A percentile compares a stretch with the other conserved stretches of the same genome.
Evolutionary conservation across 2,329 filamentous ascomycete species (phyloP).

Genomic region (Colletotrichum chrysophilum): DNA sequence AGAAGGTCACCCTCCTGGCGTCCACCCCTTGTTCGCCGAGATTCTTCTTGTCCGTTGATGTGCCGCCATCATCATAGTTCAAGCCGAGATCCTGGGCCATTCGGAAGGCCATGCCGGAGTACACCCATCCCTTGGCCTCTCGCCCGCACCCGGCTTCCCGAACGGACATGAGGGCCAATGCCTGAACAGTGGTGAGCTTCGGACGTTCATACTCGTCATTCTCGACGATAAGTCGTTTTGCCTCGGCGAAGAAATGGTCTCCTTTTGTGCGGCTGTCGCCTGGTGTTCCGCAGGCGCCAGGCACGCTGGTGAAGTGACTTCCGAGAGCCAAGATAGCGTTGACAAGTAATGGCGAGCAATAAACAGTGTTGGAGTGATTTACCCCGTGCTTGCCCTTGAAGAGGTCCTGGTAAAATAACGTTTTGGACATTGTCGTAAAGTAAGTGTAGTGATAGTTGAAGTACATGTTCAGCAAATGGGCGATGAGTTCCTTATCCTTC

Average conservation of each 20-base stretch:
- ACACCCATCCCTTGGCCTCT: constrained; percentile 97
- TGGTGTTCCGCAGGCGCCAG: constrained; percentile 72
- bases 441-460: constrained; percentile 98
- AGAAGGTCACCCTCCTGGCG: constrained; percentile 89
- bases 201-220: constrained; percentile 94
- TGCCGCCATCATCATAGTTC: constrained; percentile 78
- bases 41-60: constrained; percentile 60
- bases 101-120: constrained; percentile 96
- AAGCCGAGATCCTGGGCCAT: constrained; percentile 96
- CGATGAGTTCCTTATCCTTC: constrained; percentile 76
- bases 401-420: constrained; percentile 87
- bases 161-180: constrained; percentile 93
- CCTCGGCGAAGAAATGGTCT: constrained; percentile 95
- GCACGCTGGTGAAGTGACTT: constrained; percentile 86
- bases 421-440: constrained; percentile 89
- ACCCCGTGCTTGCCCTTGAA: constrained; percentile 68
- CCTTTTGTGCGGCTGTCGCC: constrained; percentile 86
- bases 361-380: constrained; percentile 62
- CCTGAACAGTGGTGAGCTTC: constrained; percentile 88
- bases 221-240: constrained; percentile 86
- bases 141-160: constrained; percentile 92
- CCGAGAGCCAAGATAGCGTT: constrained; percentile 93
- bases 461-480: constrained; percentile 95
- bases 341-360: constrained; percentile 89
- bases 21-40: constrained; percentile 86